Base-by-base conservation (phyloP, 257 asterid species). In the Solanum stenotomum region DNA sequence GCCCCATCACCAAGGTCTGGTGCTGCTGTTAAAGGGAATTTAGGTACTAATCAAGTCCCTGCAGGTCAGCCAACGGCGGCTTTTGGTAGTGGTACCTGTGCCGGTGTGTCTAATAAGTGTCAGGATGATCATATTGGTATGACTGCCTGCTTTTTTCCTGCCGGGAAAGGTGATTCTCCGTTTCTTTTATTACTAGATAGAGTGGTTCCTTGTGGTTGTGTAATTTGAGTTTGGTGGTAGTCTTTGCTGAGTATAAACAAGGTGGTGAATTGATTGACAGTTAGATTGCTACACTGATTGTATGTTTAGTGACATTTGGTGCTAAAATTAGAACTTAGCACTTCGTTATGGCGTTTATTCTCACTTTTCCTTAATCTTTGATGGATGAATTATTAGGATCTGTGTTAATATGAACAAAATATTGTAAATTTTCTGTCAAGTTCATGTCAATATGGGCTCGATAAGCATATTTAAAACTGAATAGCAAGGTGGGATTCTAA, bases 141-240 rank as follows among this genome's bases (percentile, higher is more conserved):
- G 84, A 92, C 92, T 44, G 95, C 95, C n/a, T 94, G 98, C 86
- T 86, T 92, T 18, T 92, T 94, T 29, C 92, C 93, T 65, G 22
- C 70, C 7, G 27, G 13, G 31, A 49, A 82, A 82, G 86, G 86
- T 82, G 15, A 49, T 49, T 82, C 42, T 29, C 29, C 22, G 15
- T 81, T 81, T 81, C 85, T 46, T 1, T 1, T 46, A 37, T 56
- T 83, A 87, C 85, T 49, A 91, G 89, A 87, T 83, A 87, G 35
- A 94, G 95, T 94, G 87, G 78, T 31, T 42, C 35, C 56, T 85
- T 14, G 72, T 25, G 61, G 59, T 70, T 63, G 37, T 20, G 61
- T 78, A 27, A 25, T 78, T 40, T 78, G 49, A 35, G 82, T 74
- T 74, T 20, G 13, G 6, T 49, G 67, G 79, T 12, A 40, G 37